Percentiles rank a stretch among this genome's conserved stretches.
Evolutionary conservation across 768 basidiomycete species (phyloP).

Genomic region (Clavulina sp.): DNA sequence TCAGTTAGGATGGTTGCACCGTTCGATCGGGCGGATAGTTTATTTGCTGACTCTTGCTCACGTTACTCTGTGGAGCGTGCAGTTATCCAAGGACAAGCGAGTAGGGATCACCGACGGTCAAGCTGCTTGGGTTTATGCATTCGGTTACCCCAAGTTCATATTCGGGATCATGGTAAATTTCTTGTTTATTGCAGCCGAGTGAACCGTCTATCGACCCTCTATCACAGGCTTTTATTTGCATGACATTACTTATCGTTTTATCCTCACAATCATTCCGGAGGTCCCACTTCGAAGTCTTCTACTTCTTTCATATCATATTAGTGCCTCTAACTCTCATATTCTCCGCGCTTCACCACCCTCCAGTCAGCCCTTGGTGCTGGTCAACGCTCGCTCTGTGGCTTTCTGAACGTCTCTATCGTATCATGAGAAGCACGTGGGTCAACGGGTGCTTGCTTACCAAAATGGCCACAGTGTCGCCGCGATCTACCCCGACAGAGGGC

Average conservation of each 20-base stretch:
- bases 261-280: constrained; percentile 35
- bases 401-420: constrained; percentile 41
- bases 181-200: neutral
- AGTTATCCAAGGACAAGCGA: constrained; percentile 36
- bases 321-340: constrained; percentile 43
- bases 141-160: constrained; percentile 41
- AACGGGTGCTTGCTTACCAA: constrained; percentile 46
- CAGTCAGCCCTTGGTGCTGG: constrained; percentile 52
- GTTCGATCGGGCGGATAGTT: constrained; percentile 51
- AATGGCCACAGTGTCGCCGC: too few relatives aligned
- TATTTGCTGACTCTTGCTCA: constrained; percentile 47
- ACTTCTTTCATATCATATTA: constrained; percentile 42
- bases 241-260: constrained; percentile 35
- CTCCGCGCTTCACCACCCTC: constrained; percentile 50
- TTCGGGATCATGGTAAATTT: constrained; percentile 32
- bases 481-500: too few relatives aligned
- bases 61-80: constrained; percentile 50
- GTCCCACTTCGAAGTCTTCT: constrained; percentile 46
- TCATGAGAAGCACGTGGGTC: constrained; percentile 35
- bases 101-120: constrained; percentile 17
- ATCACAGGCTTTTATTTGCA: constrained; percentile 36
- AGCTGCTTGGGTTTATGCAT: constrained; percentile 29
- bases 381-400: constrained; percentile 43
- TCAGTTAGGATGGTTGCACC: constrained; percentile 54
- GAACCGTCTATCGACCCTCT: too few relatives aligned